Evolutionary conservation across 805 yeast species (phyloP), one percentile per base, ranked within the genome.

Genomic region (Candida qinlingensis): DNA sequence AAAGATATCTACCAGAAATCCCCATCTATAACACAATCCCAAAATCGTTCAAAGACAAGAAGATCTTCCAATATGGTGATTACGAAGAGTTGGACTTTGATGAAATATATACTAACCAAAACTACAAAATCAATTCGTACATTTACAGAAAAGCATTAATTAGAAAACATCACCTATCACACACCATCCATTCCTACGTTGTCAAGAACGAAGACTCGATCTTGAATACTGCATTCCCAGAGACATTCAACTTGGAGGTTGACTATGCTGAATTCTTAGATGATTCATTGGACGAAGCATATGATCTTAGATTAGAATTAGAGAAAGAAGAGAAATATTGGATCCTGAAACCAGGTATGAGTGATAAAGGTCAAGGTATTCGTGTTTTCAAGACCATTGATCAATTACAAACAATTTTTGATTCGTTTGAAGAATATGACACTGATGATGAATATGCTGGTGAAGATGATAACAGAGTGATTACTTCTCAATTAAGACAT

Each of bases 251-350:
- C 47, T 70, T 94, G 33, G 98, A 94, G 61, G 79, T 94, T 26
- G 98, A 92, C 59, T 94, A 88, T 66, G 97, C 98, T 1, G 99
- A 94, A 64, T 94, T 94, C 58, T 70, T 94, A 44, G 98, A 94
- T 58, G 99, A 94, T 62, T 77, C 96, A 0, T 71, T 94, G 41
- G 98, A 92, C 64, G 99, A 94, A 59, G 83, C 87, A 37, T 91
- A 86, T 71, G 99, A 92, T 61, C 72, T 94, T 44, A 70, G 96
- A 50, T 85, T 84, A 45, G 96, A 86, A 56, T 69, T 94, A 34
- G 84, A 83, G 50, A 63, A 66, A 9, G 79, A 78, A 11, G 74
- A 71, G 13, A 80, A 77, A 54, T 78, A 84, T 42, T 92, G 95
- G 91, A 94, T 94, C 37, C 73, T 94, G 63, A 94, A 94, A 63